Conservation (phyloP, 176 grass and related monocot species). For the Oryza australiensis region DNA sequence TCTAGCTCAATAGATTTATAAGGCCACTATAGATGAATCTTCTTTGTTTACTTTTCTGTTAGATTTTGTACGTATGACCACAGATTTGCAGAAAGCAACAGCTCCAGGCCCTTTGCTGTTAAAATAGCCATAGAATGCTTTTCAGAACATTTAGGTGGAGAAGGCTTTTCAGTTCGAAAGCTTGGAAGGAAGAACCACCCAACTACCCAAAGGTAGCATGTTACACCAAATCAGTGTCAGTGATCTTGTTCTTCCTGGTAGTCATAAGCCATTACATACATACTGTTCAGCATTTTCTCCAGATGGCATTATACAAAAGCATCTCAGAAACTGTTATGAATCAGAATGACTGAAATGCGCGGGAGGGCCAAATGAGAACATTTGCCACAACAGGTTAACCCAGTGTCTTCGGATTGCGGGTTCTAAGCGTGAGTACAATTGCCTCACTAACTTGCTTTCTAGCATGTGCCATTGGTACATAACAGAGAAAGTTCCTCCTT, state of each 20-base stretch:
- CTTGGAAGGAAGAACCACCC: no score
- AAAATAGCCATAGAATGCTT: neutral
- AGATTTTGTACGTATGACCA: neutral
- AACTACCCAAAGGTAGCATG: neutral
- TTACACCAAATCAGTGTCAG: neutral
- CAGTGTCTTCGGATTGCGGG: neutral
- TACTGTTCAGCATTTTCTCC: neutral
- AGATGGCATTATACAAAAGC: constrained; percentile 4
- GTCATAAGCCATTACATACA: neutral
- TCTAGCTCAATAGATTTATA: neutral
- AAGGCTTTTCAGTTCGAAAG: neutral
- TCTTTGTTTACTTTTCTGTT: neutral
- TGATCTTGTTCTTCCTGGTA: neutral
- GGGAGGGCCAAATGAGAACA: neutral
- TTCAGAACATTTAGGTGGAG: neutral
- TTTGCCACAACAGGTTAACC: neutral
- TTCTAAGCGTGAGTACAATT: neutral
- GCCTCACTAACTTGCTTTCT: neutral
- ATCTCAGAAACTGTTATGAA: neutral
- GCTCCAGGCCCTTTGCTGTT: neutral
- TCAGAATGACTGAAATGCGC: neutral
- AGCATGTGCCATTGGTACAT: neutral
- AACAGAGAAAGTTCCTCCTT: neutral
- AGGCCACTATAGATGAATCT: neutral
- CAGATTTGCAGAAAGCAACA: neutral